Base-by-base conservation (phyloP, 495 filamentous ascomycete genomes). In the Aspergillus nanangensis region DNA sequence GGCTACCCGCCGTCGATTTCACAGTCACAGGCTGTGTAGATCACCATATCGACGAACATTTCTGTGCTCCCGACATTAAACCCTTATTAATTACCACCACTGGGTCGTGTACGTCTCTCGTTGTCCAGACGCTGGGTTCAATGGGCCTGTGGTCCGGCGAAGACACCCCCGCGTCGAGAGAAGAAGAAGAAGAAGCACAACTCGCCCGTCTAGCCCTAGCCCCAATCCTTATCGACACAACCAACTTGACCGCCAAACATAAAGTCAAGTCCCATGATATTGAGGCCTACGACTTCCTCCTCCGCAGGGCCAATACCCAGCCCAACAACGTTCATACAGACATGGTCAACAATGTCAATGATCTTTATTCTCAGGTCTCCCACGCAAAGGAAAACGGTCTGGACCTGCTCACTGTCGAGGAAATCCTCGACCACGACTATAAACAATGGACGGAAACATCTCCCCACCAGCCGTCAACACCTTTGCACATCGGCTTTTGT, bases 381-480 rank as follows among this genome's bases (percentile, higher is more conserved):
- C 44, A 61, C 3, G 83, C 90, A 5, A 96, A 95, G 64, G 71
- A 79, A 48, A 76, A 90, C 49, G 72, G 70, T 42, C 75, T 97
- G 36, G 78, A 78, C 41, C 51, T 63, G 3, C 67, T 98, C 48
- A 75, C 71, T 2, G 58, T 93, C 47, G 62, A 78, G 3, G 94
- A 96, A 50, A 76, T 95, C 13, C 61, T 96, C 38, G 76, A 83
- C 45, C 91, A 94, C 52, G 93, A 98, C 63, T 98, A 93, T 65
- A 98, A 98, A 67, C 77, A 85, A 45, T 98, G 91, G 90, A 66
- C 56, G 4, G 90, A 88, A 55, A 56, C 41, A 0, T 44, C 58
- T 2, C 38, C 51, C 13, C 52, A 46, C 15, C 51, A 46, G 1
- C 57, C 44, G 5, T 48, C 56, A 15, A 10, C n/a, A 0, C 64